Percentiles rank a stretch among this genome's conserved stretches.
These are phyloP conservation scores for Aspergillus pseudoterreus DNA, from an alignment of 2,329 filamentous ascomycete species.

Conservation along the genomic window DNA sequence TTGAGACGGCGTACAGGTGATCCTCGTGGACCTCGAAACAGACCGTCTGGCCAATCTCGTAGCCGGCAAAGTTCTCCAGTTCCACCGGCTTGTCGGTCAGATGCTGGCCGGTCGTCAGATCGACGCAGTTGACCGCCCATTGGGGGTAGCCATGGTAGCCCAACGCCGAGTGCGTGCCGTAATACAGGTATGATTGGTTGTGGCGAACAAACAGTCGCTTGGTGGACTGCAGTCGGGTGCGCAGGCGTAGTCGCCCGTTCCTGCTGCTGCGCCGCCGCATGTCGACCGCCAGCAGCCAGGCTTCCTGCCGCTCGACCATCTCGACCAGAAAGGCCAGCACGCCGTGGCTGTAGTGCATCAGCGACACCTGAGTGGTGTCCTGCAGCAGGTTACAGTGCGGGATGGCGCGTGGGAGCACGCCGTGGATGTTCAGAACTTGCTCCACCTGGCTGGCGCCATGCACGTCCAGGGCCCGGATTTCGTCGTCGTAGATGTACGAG, in stretches of 20 bases:
- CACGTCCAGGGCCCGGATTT: constrained; percentile 59
- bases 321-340: constrained; percentile 58
- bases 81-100: constrained; percentile 45
- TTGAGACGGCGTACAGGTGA: constrained; percentile 68
- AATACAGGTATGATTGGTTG: constrained; percentile 58
- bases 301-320: constrained; percentile 37
- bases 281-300: constrained; percentile 55
- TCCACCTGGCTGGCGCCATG: constrained; percentile 49
- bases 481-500: constrained; percentile 56
- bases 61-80: constrained; percentile 58
- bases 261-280: constrained; percentile 24
- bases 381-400: constrained; percentile 30
- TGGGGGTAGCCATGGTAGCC: constrained; percentile 54
- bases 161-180: constrained; percentile 59
- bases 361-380: constrained; percentile 47
- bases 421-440: constrained; percentile 53
- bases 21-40: constrained; percentile 67
- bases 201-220: constrained; percentile 66
- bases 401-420: constrained; percentile 35
- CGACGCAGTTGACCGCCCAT: constrained; percentile 60
- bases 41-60: constrained; percentile 63
- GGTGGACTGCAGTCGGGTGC: constrained; percentile 42
- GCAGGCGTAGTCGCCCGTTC: constrained; percentile 40
- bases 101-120: constrained; percentile 43
- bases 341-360: constrained; percentile 56